These are phyloP conservation scores for Neurospora crassa DNA, from an alignment of 2,329 filamentous ascomycete genomes.

Conservation along the genomic window DNA sequence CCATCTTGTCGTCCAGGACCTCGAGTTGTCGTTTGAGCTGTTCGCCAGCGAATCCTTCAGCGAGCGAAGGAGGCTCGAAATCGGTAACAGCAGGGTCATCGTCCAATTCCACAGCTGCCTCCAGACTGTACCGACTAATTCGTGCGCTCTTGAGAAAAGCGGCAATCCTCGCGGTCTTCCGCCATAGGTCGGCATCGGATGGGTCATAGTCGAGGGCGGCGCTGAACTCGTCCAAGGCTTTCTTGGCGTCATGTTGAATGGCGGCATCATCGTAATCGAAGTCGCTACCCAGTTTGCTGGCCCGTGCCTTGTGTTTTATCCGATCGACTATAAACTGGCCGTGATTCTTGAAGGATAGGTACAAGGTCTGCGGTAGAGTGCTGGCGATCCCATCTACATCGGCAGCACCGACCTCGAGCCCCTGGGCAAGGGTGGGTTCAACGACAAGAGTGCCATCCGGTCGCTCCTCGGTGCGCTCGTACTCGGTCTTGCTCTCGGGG, in stretches of 20 bases:
- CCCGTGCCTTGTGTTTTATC: slow-evolving; percentile 43
- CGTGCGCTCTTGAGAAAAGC: slow-evolving; percentile 47
- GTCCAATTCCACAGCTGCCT: slow-evolving; percentile 57
- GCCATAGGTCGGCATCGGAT: slow-evolving; percentile 58
- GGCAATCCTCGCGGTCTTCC: slow-evolving; percentile 47
- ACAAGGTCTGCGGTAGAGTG: slow-evolving; percentile 79
- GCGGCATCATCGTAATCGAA: slow-evolving; percentile 28
- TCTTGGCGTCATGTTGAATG: slow-evolving; percentile 28
- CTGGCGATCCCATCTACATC: slow-evolving; percentile 67
- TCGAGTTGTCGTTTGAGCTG: slow-evolving; percentile 47
- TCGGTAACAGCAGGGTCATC: slow-evolving; percentile 55
- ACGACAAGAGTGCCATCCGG: slow-evolving; percentile 38
- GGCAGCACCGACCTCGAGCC: slow-evolving; percentile 46
- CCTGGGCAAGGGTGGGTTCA: slow-evolving; percentile 38
- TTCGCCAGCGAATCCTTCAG: slow-evolving; percentile 53
- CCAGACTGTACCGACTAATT: slow-evolving; percentile 52
- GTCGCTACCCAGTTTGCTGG: slow-evolving; percentile 16
- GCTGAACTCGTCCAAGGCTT: slow-evolving; percentile 47
- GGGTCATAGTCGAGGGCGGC: slow-evolving; percentile 54
- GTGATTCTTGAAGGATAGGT: slow-evolving; percentile 90
- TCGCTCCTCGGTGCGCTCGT: slow-evolving; percentile 57
- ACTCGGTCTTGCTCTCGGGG: slow-evolving; percentile 77
- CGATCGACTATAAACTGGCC: slow-evolving; percentile 83
- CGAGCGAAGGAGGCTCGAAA: slow-evolving; percentile 52
- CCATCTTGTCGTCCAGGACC: slow-evolving; percentile 44